These are phyloP conservation scores for Emericellopsis atlantica DNA, from an alignment of 2,329 filamentous ascomycete genomes.

Conservation along the genomic window DNA sequence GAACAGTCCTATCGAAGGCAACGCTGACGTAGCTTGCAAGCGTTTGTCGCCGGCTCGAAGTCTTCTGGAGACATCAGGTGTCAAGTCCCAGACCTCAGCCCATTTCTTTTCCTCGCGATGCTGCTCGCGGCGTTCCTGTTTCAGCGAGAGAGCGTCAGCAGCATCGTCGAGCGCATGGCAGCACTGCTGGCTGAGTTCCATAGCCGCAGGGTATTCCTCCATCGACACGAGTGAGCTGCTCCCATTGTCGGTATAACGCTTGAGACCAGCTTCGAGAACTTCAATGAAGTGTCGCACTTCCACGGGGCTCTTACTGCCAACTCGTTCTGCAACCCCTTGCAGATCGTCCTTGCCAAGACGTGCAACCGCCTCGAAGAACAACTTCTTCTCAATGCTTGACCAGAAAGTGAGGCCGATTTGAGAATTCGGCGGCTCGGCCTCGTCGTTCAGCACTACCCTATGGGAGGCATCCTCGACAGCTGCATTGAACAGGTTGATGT, in stretches of 20 bases:
- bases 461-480: slow-evolving; percentile 41
- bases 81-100: slow-evolving; percentile 56
- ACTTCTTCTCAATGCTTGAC: slow-evolving; percentile 57
- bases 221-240: slow-evolving; percentile 22
- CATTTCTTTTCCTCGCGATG: slow-evolving; percentile 45
- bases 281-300: slow-evolving; percentile 62
- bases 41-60: slow-evolving; percentile 5
- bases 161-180: slow-evolving; percentile 53
- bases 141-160: slow-evolving; percentile 51
- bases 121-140: slow-evolving; percentile 53
- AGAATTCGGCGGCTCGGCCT: slow-evolving; percentile 20
- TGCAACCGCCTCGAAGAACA: slow-evolving; percentile 54
- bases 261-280: slow-evolving; percentile 40
- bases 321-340: slow-evolving; percentile 44
- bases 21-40: slow-evolving; percentile 9
- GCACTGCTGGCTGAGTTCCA: slow-evolving; percentile 58
- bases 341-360: slow-evolving; percentile 52
- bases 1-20: slow-evolving; percentile 45
- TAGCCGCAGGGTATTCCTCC: slow-evolving; percentile 55
- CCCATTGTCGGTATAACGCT: slow-evolving; percentile 23
- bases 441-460: slow-evolving; percentile 16
- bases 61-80: slow-evolving; percentile 6
- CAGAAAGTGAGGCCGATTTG: slow-evolving; percentile 62
- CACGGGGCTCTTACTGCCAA: slow-evolving; percentile 59
- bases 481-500: slow-evolving; percentile 40